These are phyloP conservation scores for Dictyostelium purpureum DNA, from an alignment of 78 protist genomes.

Conservation along the genomic window DNA sequence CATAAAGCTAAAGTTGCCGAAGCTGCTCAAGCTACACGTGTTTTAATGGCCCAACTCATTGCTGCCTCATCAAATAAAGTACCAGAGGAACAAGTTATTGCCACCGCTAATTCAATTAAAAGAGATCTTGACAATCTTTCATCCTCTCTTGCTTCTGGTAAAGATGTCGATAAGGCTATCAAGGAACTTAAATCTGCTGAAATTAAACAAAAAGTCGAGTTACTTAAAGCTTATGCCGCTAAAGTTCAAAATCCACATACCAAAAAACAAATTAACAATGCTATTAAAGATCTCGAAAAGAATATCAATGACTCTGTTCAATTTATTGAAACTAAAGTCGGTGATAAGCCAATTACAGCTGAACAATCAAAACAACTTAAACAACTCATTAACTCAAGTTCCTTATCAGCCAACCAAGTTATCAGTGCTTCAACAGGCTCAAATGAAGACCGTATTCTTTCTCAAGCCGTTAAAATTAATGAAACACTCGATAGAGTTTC, in stretches of 20 bases:
- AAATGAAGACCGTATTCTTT: constrained; percentile 38
- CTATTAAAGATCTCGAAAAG: constrained; percentile 35
- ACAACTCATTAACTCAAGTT: not conserved
- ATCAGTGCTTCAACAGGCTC: constrained; percentile 49
- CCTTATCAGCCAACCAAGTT: constrained; percentile 8
- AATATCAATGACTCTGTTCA: not conserved
- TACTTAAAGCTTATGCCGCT: constrained; percentile 29
- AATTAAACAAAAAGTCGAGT: constrained; percentile 26
- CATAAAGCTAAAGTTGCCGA: constrained; percentile 43
- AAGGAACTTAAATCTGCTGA: constrained; percentile 30
- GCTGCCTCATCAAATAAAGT: constrained; percentile 66
- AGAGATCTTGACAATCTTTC: constrained; percentile 17
- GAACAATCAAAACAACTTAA: not conserved
- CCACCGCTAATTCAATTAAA: constrained; percentile 37
- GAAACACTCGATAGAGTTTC: constrained; percentile 22
- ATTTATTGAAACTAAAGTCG: not conserved
- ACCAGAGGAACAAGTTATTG: constrained; percentile 62
- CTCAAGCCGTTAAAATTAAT: constrained; percentile 57
- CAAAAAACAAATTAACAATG: constrained; percentile 34
- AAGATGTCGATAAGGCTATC: not conserved
- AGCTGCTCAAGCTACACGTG: constrained; percentile 22
- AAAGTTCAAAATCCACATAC: constrained; percentile 56
- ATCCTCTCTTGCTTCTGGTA: not conserved
- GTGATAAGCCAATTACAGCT: not conserved
- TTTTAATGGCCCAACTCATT: constrained; percentile 69